phyloP scores from a whole-genome alignment of 2,329 filamentous ascomycete genomes.

The Fusarium bulbicola region DNA sequence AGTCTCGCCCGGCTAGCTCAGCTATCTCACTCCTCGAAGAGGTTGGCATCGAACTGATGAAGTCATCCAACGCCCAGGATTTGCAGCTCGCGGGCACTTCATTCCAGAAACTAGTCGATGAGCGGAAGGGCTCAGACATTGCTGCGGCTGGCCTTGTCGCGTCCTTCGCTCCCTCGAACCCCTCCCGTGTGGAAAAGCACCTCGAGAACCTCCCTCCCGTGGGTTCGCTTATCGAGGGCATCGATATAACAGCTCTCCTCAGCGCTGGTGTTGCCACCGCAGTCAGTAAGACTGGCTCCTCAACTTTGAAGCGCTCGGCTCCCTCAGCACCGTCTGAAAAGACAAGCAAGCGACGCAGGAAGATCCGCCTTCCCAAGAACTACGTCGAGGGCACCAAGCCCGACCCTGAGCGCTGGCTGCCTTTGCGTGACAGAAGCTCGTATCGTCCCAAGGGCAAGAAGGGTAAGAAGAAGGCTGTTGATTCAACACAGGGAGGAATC shows the following conservation, averaged over 20 bases:
- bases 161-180: conserved; percentile 72
- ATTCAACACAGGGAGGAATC: conserved; percentile 85
- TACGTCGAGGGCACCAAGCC: conserved; percentile 81
- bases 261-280: conserved; percentile 67
- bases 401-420: conserved; percentile 93
- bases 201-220: conserved; percentile 68
- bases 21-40: conserved; percentile 77
- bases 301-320: conserved; percentile 60
- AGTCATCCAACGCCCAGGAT: conserved; percentile 75
- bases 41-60: conserved; percentile 83
- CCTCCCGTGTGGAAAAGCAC: conserved; percentile 63
- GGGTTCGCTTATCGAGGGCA: conserved; percentile 65
- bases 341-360: conserved; percentile 64
- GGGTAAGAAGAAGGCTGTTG: conserved; percentile 82
- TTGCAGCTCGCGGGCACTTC: conserved; percentile 77
- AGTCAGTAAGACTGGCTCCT: conserved; percentile 47
- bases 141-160: conserved; percentile 88
- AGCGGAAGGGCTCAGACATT: conserved; percentile 72
- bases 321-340: conserved; percentile 50
- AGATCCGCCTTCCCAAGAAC: conserved; percentile 74
- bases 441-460: conserved; percentile 94
- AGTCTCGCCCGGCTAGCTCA: conserved; percentile 58
- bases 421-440: conserved; percentile 85
- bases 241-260: conserved; percentile 71
- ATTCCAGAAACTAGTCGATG: conserved; percentile 75